A percentile compares a stretch with the other conserved stretches of the same genome.
phyloP scores from a whole-genome alignment of 495 filamentous ascomycete species.

The Neurospora sp. region DNA sequence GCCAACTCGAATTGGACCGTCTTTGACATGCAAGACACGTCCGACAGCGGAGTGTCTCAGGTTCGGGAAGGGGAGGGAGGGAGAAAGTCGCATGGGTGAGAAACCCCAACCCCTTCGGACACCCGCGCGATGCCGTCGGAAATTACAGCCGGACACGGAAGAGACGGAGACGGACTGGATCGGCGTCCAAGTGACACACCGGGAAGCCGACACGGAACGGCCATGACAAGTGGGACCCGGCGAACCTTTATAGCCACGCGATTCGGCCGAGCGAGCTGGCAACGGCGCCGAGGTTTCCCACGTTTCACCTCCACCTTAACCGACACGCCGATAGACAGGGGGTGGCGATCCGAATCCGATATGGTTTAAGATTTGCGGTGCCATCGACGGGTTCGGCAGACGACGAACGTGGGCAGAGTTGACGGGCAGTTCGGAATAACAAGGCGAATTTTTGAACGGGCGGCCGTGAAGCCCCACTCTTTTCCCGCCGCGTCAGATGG shows the following conservation, averaged over 20 bases:
- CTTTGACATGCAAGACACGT: background rate
- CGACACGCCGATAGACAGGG: background rate
- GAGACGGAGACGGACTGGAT: background rate
- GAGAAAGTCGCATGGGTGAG: background rate
- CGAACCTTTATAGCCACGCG: background rate
- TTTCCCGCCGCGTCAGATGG: background rate
- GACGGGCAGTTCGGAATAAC: background rate
- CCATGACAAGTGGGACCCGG: background rate
- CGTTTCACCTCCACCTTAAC: background rate
- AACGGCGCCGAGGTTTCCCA: background rate
- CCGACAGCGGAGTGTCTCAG: background rate
- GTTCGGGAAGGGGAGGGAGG: background rate
- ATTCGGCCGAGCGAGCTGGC: background rate
- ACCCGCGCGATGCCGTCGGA: background rate
- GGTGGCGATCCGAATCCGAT: background rate
- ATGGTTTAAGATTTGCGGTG: background rate
- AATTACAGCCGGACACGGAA: background rate
- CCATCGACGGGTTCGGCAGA: background rate
- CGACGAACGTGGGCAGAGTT: background rate
- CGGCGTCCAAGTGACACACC: background rate
- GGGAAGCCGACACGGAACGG: background rate
- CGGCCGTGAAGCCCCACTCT: background rate
- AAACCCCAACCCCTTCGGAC: background rate
- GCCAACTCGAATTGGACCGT: background rate
- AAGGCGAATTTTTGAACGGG: background rate